These are phyloP conservation scores for Aspergillus fructus DNA, from an alignment of 2,329 filamentous ascomycete genomes.

Conservation along the genomic window DNA sequence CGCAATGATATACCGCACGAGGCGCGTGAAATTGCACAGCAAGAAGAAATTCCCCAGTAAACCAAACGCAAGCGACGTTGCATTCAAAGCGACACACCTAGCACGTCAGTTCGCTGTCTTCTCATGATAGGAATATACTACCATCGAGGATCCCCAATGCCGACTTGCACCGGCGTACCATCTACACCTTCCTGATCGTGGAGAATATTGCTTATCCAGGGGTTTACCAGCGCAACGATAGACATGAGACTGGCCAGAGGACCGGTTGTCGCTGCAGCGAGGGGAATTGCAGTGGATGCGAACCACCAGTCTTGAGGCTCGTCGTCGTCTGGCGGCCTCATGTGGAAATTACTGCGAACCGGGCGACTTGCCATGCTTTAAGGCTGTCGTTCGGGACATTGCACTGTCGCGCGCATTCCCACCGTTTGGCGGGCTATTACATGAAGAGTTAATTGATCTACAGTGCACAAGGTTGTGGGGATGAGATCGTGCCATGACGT, in stretches of 20 bases:
- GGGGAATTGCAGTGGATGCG: conserved; percentile 60
- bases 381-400: no score
- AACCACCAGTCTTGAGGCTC: conserved; percentile 51
- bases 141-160: conserved; percentile 70
- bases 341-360: conserved; percentile 27
- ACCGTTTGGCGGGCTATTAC: no score
- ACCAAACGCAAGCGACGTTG: conserved; percentile 72
- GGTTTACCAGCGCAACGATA: conserved; percentile 78
- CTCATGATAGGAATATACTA: conserved; percentile 32
- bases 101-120: neutral
- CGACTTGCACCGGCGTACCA: conserved; percentile 49
- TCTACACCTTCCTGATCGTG: conserved; percentile 50
- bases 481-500: no score
- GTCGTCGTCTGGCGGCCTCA: conserved; percentile 44
- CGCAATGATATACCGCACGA: conserved; percentile 76
- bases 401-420: no score
- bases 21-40: conserved; percentile 80
- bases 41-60: conserved; percentile 78
- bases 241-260: conserved; percentile 86
- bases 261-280: conserved; percentile 80
- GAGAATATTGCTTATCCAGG: conserved; percentile 64
- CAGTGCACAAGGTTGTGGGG: no score
- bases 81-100: conserved; percentile 73
- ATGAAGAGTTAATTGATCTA: no score
- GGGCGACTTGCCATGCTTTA: no score